Conservation (phyloP, 768 basidiomycete species). For the Pisolithus tinctorius region DNA sequence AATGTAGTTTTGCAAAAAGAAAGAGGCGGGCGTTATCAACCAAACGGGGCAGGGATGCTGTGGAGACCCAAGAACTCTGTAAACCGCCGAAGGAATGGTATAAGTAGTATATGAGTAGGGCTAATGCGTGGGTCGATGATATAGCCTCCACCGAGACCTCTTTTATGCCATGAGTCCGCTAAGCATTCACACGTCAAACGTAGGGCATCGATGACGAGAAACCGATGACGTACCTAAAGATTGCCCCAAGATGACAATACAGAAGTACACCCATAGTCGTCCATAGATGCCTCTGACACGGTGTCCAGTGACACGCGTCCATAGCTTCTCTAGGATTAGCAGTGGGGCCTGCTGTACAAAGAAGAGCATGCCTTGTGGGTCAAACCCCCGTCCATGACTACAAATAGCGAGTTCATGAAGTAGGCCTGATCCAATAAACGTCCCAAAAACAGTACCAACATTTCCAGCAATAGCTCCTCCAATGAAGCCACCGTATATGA, state of each 20-base stretch:
- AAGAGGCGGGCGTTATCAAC: no score
- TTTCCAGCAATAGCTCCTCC: constrained; percentile 48
- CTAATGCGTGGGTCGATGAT: constrained; percentile 60
- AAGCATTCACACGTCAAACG: not conserved
- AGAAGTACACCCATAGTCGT: constrained; percentile 61
- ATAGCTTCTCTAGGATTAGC: constrained; percentile 56
- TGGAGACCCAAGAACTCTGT: constrained; percentile 14
- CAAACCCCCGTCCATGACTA: constrained; percentile 55
- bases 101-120: constrained; percentile 42
- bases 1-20: no score
- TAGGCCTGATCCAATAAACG: constrained; percentile 70
- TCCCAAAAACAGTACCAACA: constrained; percentile 61
- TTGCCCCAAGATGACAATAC: constrained; percentile 56
- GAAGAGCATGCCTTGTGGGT: constrained; percentile 51
- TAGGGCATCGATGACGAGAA: not conserved
- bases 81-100: constrained; percentile 27
- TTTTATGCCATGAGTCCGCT: constrained; percentile 68
- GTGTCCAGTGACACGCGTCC: constrained; percentile 49
- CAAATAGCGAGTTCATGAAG: constrained; percentile 68
- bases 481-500: constrained; percentile 64
- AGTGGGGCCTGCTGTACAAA: constrained; percentile 62
- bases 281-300: constrained; percentile 56
- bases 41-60: constrained; percentile 6
- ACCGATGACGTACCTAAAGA: constrained; percentile 45
- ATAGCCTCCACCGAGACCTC: constrained; percentile 63